Conservation (phyloP, 1,284 basidiomycete species). For the Cystobasidium sp. region DNA sequence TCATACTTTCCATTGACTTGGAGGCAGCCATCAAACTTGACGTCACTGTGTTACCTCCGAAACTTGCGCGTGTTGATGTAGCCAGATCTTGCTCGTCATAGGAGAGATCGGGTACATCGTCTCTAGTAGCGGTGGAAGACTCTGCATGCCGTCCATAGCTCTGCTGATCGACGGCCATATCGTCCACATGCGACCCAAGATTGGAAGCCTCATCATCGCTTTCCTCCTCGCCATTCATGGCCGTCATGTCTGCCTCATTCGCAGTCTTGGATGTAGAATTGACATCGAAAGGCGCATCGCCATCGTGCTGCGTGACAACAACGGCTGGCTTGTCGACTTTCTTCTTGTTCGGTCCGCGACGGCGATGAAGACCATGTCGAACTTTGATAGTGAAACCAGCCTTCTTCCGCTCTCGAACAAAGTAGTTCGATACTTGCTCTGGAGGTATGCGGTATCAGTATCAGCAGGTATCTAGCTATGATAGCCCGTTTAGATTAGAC, state of each 20-base stretch:
- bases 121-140: not conserved
- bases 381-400: constrained; percentile 40
- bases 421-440: constrained; percentile 45
- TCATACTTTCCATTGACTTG: constrained; percentile 20
- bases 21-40: constrained; percentile 8
- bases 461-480: not conserved
- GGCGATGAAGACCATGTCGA: constrained; percentile 33
- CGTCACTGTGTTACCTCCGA: not conserved
- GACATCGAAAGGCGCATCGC: not conserved
- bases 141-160: not conserved
- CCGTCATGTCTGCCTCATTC: constrained; percentile 14
- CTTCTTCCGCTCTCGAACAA: constrained; percentile 43
- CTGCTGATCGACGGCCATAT: constrained; percentile 1
- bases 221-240: constrained; percentile 21
- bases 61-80: not conserved
- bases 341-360: constrained; percentile 20
- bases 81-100: constrained; percentile 28
- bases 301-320: constrained; percentile 30
- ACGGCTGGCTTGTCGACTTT: constrained; percentile 6
- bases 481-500: not conserved
- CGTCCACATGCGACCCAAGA: not conserved
- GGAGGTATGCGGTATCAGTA: not conserved
- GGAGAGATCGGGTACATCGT: constrained; percentile 40
- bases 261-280: not conserved
- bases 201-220: constrained; percentile 6